Conservation (phyloP, 257 asterid species). For the Ocimum tenuiflorum region DNA sequence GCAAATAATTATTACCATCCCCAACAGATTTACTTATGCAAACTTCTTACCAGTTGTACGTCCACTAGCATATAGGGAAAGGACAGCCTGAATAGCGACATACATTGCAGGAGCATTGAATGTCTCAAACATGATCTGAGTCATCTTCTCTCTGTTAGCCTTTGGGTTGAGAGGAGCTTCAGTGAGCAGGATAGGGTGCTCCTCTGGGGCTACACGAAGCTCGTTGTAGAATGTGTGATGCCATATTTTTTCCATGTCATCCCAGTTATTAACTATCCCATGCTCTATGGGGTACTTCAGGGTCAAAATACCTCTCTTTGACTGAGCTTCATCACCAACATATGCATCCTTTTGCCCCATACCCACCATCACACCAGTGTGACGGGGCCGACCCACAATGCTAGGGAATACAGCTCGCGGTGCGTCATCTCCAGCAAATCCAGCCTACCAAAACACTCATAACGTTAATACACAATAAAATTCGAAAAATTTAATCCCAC, state of each 20-base stretch:
- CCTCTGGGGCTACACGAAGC: conserved; percentile 46
- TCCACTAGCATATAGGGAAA: conserved; percentile 45
- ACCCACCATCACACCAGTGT: conserved; percentile 40
- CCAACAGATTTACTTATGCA: not conserved
- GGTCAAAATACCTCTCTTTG: conserved; percentile 36
- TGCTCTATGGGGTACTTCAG: conserved; percentile 44
- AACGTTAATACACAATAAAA: not conserved
- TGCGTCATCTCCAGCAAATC: conserved; percentile 47
- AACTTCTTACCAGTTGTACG: conserved; percentile 37
- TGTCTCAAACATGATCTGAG: conserved; percentile 44
- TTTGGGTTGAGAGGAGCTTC: conserved; percentile 45
- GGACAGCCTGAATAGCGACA: conserved; percentile 43
- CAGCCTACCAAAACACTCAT: conserved; percentile 26
- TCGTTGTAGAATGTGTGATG: conserved; percentile 43
- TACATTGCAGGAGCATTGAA: conserved; percentile 44
- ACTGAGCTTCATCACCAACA: conserved; percentile 41
- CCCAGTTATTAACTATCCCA: conserved; percentile 43
- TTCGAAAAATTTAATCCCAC: not conserved
- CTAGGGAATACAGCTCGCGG: conserved; percentile 48
- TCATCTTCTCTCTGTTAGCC: conserved; percentile 45
- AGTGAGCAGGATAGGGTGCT: conserved; percentile 40
- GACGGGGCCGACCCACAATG: conserved; percentile 41
- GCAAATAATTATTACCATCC: not conserved
- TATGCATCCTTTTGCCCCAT: conserved; percentile 42
- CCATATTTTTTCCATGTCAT: conserved; percentile 46